Evolutionary conservation across 768 basidiomycete genomes (phyloP).

Genomic region (Lactifluus pinguis): DNA sequence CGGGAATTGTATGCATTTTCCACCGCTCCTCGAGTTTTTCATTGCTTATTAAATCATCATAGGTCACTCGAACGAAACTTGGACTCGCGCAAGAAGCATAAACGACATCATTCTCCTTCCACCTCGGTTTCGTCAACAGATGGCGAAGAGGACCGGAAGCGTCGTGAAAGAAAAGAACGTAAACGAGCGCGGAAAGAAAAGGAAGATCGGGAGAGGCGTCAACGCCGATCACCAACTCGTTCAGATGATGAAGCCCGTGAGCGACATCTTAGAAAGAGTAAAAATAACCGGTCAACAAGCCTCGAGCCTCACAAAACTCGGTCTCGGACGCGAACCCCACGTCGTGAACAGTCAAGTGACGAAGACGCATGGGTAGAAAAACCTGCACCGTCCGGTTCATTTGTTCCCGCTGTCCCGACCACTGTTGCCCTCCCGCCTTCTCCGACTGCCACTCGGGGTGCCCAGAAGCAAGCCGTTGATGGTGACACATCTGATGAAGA

Average conservation of each 20-base stretch:
- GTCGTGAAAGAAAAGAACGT: conserved; percentile 51
- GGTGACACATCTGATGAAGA: conserved; percentile 38
- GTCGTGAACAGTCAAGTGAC: conserved; percentile 24
- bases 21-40: not conserved
- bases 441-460: not conserved
- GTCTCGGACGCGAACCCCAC: conserved; percentile 14
- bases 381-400: conserved; percentile 26
- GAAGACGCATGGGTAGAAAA: conserved; percentile 69
- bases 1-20: conserved; percentile 42
- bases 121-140: conserved; percentile 34
- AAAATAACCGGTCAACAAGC: conserved; percentile 27
- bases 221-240: conserved; percentile 6
- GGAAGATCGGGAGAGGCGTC: conserved; percentile 33
- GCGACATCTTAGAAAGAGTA: conserved; percentile 22
- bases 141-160: conserved; percentile 50
- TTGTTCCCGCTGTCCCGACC: conserved; percentile 22
- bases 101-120: conserved; percentile 36
- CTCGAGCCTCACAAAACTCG: conserved; percentile 19
- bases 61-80: conserved; percentile 49
- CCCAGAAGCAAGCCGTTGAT: not conserved
- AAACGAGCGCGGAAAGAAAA: conserved; percentile 46
- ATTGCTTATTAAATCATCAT: not conserved
- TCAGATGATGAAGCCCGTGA: conserved; percentile 26
- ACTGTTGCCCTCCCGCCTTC: conserved; percentile 13
- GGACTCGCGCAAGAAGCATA: conserved; percentile 47